Evolutionary conservation across 2,329 filamentous ascomycete genomes (phyloP), one percentile per base, ranked within the genome.

Genomic region (Colletotrichum falcatum): DNA sequence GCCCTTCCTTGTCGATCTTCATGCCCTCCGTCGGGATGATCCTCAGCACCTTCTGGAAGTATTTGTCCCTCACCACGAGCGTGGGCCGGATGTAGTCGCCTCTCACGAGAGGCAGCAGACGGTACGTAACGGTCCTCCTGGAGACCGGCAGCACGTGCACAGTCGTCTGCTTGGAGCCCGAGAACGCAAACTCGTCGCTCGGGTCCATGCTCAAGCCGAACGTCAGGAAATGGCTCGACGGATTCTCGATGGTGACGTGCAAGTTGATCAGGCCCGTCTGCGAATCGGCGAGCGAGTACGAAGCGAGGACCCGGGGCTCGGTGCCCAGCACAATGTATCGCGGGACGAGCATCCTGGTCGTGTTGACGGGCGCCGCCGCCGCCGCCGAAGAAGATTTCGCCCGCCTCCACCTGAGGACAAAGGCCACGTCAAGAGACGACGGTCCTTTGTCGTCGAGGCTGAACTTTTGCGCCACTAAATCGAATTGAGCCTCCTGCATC

Each of bases 151-250:
- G 87, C 51, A 98, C 83, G 77, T 96, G 94, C 62, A 98, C 75
- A 1, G 91, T 92, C 16, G 90, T 91, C 74, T 92, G 87, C 82
- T 98, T 98, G 2, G 93, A 86, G 0, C 96, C 96, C 9, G 93
- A 94, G 80, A 99, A 98, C 0, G 94, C 95, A 81, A 98, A 98
- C 63, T 94, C 89, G 73, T 97, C 94, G 78, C 90, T 95, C 3
- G 94, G 92, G 75, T 99, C 95, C 94, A 99, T 97, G 33, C 87
- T 90, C 59, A 98, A 81, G 37, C 93, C 94, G 81, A 99, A 99
- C 0, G 95, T 97, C 60, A 99, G 88, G 81, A 97, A 97, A 79
- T 99, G 96, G 79, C 91, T 92, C 0, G 95, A 98, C 0, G 95
- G 93, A 78, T 99, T 99, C 81, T 99, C 96, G 66, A 99, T 90